Conservation (phyloP, 345 rosid genomes). For the Excoecaria agallocha region DNA sequence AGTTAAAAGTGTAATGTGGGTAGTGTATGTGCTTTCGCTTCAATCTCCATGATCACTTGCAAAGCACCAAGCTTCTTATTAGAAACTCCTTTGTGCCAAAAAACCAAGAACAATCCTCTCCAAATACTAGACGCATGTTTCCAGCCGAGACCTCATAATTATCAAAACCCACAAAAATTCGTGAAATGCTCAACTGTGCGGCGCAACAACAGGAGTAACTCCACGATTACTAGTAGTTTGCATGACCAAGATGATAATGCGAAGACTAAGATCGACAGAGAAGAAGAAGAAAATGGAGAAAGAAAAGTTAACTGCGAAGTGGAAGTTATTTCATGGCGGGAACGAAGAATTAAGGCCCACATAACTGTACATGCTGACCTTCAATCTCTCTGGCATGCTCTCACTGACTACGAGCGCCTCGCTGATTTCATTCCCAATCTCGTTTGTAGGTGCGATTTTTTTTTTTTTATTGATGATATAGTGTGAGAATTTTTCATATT, state of each 20-base stretch:
- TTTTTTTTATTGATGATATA: not conserved
- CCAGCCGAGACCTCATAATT: not conserved
- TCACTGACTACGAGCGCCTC: slow-evolving; percentile 91
- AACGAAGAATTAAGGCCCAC: slow-evolving; percentile 67
- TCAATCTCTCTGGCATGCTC: slow-evolving; percentile 76
- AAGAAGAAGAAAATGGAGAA: slow-evolving; percentile 27
- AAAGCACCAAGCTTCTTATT: slow-evolving; percentile 9
- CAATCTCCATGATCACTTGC: slow-evolving; percentile 19
- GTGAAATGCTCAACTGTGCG: not conserved
- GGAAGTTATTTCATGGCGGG: slow-evolving; percentile 91
- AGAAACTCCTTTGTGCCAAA: not conserved
- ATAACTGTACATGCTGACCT: slow-evolving; percentile 59
- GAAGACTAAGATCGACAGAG: slow-evolving; percentile 8
- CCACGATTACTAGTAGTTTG: not conserved
- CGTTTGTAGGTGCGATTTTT: slow-evolving; percentile 51
- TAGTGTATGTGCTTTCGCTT: not conserved
- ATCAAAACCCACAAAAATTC: not conserved
- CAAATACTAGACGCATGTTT: not conserved
- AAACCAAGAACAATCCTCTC: not conserved
- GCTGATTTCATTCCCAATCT: slow-evolving; percentile 94
- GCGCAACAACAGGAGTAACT: no score
- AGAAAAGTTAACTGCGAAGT: slow-evolving; percentile 68
- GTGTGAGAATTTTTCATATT: not conserved
- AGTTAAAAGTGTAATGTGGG: not conserved
- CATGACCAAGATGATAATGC: no score